Conservation (phyloP, 352 stramenopile species). For the Phytophthora kernoviae region DNA sequence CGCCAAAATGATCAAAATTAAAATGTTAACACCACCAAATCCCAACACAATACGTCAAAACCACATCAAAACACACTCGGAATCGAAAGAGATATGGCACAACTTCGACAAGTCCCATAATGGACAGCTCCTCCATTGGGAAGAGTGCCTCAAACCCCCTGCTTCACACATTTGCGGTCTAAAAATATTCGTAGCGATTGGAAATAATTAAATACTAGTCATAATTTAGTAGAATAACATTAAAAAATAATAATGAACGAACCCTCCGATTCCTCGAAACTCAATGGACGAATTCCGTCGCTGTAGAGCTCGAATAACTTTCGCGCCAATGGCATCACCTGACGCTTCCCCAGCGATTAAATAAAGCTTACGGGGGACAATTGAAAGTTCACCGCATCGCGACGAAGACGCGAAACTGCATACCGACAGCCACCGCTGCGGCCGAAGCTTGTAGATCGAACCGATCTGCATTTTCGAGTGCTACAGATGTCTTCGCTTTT, state of each 20-base stretch:
- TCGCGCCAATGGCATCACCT: conserved; percentile 76
- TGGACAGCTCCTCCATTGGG: conserved; percentile 69
- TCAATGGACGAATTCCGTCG: conserved; percentile 29
- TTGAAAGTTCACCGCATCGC: background rate
- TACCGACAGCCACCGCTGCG: conserved; percentile 8
- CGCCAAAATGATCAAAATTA: background rate
- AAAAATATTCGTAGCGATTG: no score
- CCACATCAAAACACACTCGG: conserved; percentile 22
- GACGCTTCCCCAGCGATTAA: conserved; percentile 77
- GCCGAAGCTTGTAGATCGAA: conserved; percentile 8
- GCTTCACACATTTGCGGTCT: conserved; percentile 56
- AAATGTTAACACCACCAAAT: no score
- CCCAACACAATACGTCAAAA: background rate
- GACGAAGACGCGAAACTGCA: conserved; percentile 20
- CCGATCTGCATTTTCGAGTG: no score
- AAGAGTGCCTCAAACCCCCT: conserved; percentile 69
- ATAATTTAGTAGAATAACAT: background rate
- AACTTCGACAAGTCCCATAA: conserved; percentile 79
- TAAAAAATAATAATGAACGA: conserved; percentile 4
- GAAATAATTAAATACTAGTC: no score
- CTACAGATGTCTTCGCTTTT: conserved; percentile 7
- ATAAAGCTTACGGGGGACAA: conserved; percentile 46
- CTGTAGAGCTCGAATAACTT: conserved; percentile 61
- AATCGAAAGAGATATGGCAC: conserved; percentile 61
- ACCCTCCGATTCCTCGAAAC: conserved; percentile 71